These are phyloP conservation scores for Cyberlindnera suaveolens DNA, from an alignment of 805 yeast genomes.

Conservation along the genomic window DNA sequence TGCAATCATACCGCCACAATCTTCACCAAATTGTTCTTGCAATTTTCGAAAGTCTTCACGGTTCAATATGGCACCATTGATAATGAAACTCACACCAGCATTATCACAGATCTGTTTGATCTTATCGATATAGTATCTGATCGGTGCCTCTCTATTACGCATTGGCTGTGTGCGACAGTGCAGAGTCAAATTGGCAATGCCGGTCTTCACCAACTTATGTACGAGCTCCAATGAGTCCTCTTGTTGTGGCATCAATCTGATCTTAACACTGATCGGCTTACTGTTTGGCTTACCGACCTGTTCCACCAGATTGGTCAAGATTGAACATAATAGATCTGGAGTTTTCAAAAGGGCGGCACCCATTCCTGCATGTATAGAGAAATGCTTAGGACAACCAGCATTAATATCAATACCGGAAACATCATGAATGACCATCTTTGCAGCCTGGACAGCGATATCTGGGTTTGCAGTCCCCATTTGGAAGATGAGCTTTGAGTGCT, in stretches of 20 bases:
- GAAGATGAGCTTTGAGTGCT: conserved; percentile 65
- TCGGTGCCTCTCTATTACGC: conserved; percentile 82
- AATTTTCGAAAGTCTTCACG: conserved; percentile 47
- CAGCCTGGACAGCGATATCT: conserved; percentile 83
- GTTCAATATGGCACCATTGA: conserved; percentile 71
- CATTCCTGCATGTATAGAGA: conserved; percentile 93
- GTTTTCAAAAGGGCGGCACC: conserved; percentile 87
- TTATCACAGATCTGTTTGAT: conserved; percentile 57
- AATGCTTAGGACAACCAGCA: conserved; percentile 97
- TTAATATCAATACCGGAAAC: conserved; percentile 92
- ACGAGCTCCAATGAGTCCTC: conserved; percentile 59
- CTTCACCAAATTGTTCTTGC: conserved; percentile 45
- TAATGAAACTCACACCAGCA: conserved; percentile 62
- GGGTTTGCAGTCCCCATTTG: conserved; percentile 89
- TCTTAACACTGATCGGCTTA: conserved; percentile 88
- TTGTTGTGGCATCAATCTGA: conserved; percentile 64
- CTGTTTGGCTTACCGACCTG: conserved; percentile 72
- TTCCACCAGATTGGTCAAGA: conserved; percentile 60
- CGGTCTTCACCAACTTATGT: conserved; percentile 56
- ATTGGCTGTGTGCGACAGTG: conserved; percentile 88
- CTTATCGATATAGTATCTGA: conserved; percentile 59
- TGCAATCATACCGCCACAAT: conserved; percentile 92
- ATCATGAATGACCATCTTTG: conserved; percentile 69
- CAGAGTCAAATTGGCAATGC: conserved; percentile 78
- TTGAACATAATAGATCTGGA: conserved; percentile 72